Base-by-base conservation (phyloP, 2,329 filamentous ascomycete genomes). In the Neurospora crassa region DNA sequence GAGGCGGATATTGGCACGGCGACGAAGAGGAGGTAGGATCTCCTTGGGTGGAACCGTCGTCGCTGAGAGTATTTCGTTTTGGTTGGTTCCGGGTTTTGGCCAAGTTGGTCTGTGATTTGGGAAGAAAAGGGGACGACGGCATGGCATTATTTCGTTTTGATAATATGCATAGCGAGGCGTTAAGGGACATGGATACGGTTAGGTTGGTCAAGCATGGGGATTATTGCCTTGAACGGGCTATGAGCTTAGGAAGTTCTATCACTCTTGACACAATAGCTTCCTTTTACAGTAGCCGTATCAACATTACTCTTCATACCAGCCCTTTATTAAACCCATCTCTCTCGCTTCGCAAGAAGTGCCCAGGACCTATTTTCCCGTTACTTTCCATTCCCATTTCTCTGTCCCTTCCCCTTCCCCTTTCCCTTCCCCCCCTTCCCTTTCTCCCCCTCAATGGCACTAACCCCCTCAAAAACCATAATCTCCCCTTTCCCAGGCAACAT, bases 1-100 rank as follows among this genome's bases (percentile, higher is more conserved):
- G 76, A 79, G 40, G 73, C 73, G 7, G 78, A 78, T 71, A 73
- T 72, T 59, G 73, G 74, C 14, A 74, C 73, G 41, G 71, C 73
- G 20, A 71, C 72, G 20, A 75, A 74, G 74, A 76, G 72, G 73
- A 71, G 71, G 67, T 63, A 47, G 72, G 41, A 68, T 45, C 42
- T 24, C 37, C 42, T 34, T 20, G 45, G 67, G 70, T 68, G 37
- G 47, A 53, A 53, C 40, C 40, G 67, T 42, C n/a, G n/a, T n/a
- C n/a, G n/a, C n/a, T 12, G 41, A 45, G 24, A 47, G 1, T 63
- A 18, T 20, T 16, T 14, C 53, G 34, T 40, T 67, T 68, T 11
- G 40, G 5, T 6, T 0, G 34, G 11, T 40, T 40, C 40, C 11
- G 40, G 3, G 3, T 12, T 40, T 40, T 37, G 34, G 34, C 2